These are phyloP conservation scores for Plantago major DNA, from an alignment of 257 asterid genomes.

Conservation along the genomic window DNA sequence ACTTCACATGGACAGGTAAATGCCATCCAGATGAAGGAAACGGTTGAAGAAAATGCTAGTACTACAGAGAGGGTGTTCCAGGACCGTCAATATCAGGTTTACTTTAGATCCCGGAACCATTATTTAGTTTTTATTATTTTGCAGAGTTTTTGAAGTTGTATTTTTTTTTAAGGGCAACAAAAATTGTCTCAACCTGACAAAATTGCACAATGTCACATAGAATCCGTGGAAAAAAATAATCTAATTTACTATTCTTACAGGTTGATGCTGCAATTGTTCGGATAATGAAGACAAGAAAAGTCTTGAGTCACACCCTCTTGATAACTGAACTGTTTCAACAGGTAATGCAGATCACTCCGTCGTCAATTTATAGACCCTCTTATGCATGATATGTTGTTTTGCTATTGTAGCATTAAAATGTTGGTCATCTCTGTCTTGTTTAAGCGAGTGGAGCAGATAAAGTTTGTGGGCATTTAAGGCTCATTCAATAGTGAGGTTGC, in stretches of 20 bases:
- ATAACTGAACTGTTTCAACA: constrained; percentile 98
- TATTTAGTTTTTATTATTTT: background rate
- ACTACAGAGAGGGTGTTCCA: constrained; percentile 94
- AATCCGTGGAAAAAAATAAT: background rate
- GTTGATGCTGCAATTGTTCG: constrained; percentile 99
- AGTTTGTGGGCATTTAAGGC: too few species aligned
- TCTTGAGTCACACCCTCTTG: constrained; percentile 87
- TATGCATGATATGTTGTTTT: background rate
- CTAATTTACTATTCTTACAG: constrained; percentile 30
- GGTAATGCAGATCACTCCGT: constrained; percentile 35
- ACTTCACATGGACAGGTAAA: constrained; percentile 53
- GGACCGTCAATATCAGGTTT: constrained; percentile 95
- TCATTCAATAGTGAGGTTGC: too few species aligned
- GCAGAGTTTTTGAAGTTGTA: too few species aligned
- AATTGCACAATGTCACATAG: background rate
- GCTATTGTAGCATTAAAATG: too few species aligned
- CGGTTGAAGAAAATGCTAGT: constrained; percentile 91
- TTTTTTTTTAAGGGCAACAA: too few species aligned
- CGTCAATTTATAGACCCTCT: background rate
- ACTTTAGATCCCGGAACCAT: background rate
- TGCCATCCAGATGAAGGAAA: constrained; percentile 97
- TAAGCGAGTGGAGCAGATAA: too few species aligned
- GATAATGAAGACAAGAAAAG: constrained; percentile 93
- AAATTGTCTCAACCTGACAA: background rate
- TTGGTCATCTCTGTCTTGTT: too few species aligned